phyloP scores from a whole-genome alignment of 768 basidiomycete genomes.

The Hypholoma sublateritium region DNA sequence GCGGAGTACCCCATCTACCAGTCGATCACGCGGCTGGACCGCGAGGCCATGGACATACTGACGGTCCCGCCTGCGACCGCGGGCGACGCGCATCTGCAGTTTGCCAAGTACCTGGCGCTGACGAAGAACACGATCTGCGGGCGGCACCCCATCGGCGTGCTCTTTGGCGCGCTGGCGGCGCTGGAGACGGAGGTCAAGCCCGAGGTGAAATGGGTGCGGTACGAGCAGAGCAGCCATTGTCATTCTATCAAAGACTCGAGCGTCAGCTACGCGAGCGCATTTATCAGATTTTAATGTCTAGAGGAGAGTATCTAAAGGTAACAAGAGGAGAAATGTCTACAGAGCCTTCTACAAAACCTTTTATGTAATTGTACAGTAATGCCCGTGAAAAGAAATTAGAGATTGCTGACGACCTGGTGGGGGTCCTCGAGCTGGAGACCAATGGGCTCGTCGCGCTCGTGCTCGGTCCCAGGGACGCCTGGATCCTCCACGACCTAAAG shows the following conservation, averaged over 20 bases:
- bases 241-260: conserved; percentile 72
- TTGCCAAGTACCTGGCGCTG: conserved; percentile 62
- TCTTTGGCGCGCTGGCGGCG: conserved; percentile 72
- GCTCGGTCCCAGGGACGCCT: conserved; percentile 68
- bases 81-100: conserved; percentile 54
- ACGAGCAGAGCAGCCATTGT: conserved; percentile 90
- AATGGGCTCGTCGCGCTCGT: conserved; percentile 48
- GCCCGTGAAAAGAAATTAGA: conserved; percentile 22
- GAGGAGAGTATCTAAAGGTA: conserved; percentile 5
- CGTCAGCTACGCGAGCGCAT: conserved; percentile 96
- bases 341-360: background rate
- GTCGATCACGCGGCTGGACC: conserved; percentile 84
- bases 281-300: conserved; percentile 55
- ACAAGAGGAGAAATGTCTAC: background rate
- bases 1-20: conserved; percentile 69
- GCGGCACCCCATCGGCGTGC: conserved; percentile 90
- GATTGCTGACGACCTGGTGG: conserved; percentile 30
- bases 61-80: conserved; percentile 55
- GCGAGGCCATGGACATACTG: conserved; percentile 79
- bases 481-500: conserved; percentile 67
- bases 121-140: conserved; percentile 98
- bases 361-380: background rate
- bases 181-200: conserved; percentile 45
- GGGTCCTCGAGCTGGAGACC: conserved; percentile 14
- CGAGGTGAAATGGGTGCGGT: conserved; percentile 79